phyloP scores from a whole-genome alignment of 2,329 filamentous ascomycete species.

The Trichoderma sp. region DNA sequence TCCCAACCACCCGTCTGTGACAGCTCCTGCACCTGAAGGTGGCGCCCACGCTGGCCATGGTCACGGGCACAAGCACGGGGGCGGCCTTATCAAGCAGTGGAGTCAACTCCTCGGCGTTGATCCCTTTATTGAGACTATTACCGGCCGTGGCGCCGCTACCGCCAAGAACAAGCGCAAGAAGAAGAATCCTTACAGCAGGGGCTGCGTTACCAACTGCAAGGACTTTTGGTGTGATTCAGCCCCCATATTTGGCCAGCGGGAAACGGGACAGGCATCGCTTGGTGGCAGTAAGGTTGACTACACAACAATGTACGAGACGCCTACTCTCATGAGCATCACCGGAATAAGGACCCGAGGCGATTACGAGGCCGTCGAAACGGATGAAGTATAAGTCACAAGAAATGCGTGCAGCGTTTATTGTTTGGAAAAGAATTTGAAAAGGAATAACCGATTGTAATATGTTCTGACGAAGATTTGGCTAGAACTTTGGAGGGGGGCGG shows the following conservation, averaged over 20 bases:
- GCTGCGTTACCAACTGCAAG: constrained; percentile 83
- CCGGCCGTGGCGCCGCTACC: constrained; percentile 74
- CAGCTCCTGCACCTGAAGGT: constrained; percentile 48
- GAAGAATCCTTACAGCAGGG: constrained; percentile 83
- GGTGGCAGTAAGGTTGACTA: constrained; percentile 85
- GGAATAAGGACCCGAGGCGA: constrained; percentile 55
- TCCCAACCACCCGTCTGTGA: constrained; percentile 66
- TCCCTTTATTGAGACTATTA: constrained; percentile 90
- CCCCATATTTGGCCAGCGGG: constrained; percentile 74
- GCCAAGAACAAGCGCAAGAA: constrained; percentile 58
- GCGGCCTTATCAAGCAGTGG: constrained; percentile 77
- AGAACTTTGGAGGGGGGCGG: not conserved
- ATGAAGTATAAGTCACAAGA: constrained; percentile 54
- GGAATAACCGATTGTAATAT: constrained; percentile 18
- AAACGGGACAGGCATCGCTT: constrained; percentile 74
- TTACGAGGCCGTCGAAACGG: constrained; percentile 66
- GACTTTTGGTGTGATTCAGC: constrained; percentile 96
- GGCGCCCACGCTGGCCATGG: constrained; percentile 41
- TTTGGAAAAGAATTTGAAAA: not conserved
- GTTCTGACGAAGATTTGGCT: not conserved
- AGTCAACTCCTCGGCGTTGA: constrained; percentile 86
- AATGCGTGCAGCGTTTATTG: constrained; percentile 32
- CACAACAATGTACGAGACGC: constrained; percentile 85
- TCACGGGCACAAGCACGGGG: constrained; percentile 55
- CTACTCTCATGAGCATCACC: constrained; percentile 65